Conservation (phyloP, 495 filamentous ascomycete genomes). For the Neurospora sp. region DNA sequence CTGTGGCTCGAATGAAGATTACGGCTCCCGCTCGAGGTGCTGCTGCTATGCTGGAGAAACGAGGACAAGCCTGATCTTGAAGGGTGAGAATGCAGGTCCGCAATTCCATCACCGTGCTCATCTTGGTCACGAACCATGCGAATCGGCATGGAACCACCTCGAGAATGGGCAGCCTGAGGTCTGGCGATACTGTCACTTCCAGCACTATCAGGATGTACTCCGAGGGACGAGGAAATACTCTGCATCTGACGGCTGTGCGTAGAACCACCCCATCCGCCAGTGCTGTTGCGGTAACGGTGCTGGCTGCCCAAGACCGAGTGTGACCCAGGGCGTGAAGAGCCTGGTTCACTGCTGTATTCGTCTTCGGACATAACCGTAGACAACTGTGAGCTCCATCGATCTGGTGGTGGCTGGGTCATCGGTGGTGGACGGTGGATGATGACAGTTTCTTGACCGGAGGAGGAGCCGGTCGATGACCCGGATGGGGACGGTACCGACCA, state of each 20-base stretch:
- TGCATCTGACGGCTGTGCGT: constrained; percentile 39
- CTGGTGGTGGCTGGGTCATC: constrained; percentile 29
- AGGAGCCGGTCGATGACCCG: constrained; percentile 15
- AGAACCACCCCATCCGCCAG: constrained; percentile 24
- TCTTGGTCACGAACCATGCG: constrained; percentile 40
- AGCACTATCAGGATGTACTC: constrained; percentile 25
- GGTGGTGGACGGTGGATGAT: constrained; percentile 14
- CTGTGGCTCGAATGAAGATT: constrained; percentile 39
- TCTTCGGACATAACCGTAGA: constrained; percentile 64
- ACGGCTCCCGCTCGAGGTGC: constrained; percentile 26
- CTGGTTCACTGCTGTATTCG: constrained; percentile 33
- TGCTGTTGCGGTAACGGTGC: constrained; percentile 26
- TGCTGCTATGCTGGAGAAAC: constrained; percentile 28
- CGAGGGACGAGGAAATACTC: constrained; percentile 44
- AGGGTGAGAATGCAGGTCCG: constrained; percentile 38
- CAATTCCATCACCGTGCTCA: constrained; percentile 45
- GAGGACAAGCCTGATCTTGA: constrained; percentile 36
- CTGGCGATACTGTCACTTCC: constrained; percentile 32
- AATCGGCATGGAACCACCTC: constrained; percentile 20
- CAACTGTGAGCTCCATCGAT: constrained; percentile 65
- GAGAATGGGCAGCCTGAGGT: constrained; percentile 24
- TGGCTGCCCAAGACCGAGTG: constrained; percentile 23
- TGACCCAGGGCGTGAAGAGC: constrained; percentile 34
- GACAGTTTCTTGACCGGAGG: constrained; percentile 4
- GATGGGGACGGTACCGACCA: constrained; percentile 13